A percentile compares a stretch with the other conserved stretches of the same genome.
These are phyloP conservation scores for Fusarium continuum DNA, from an alignment of 2,329 filamentous ascomycete species.

Conservation along the genomic window DNA sequence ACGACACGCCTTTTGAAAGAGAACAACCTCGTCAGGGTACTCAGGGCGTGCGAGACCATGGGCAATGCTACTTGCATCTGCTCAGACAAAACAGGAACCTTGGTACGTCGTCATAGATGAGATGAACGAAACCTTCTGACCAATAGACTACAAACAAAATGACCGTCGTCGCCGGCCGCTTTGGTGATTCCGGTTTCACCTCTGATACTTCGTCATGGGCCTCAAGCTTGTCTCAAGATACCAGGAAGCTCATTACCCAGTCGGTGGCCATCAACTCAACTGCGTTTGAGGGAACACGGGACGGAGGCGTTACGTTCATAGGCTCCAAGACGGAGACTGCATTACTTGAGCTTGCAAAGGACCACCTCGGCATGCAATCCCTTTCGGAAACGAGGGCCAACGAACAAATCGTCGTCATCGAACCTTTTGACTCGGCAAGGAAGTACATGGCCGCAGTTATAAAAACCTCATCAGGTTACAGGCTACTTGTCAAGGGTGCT, in stretches of 20 bases:
- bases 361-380: constrained; percentile 72
- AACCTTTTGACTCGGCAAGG: constrained; percentile 78
- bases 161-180: constrained; percentile 69
- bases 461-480: constrained; percentile 60
- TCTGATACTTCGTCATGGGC: constrained; percentile 22
- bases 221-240: constrained; percentile 35
- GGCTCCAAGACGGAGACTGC: constrained; percentile 83
- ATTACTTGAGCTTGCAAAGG: constrained; percentile 72
- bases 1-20: constrained; percentile 80
- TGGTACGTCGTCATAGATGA: constrained; percentile 40
- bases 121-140: rapidly evolving
- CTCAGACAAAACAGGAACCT: constrained; percentile 73
- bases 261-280: constrained; percentile 72
- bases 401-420: constrained; percentile 68
- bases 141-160: constrained; percentile 66
- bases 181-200: constrained; percentile 59
- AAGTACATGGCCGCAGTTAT: constrained; percentile 76
- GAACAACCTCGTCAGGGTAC: constrained; percentile 78
- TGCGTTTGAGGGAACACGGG: constrained; percentile 76
- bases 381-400: constrained; percentile 71
- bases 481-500: constrained; percentile 71
- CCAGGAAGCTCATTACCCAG: constrained; percentile 47
- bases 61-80: constrained; percentile 78
- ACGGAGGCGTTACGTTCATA: constrained; percentile 72
- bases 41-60: constrained; percentile 84